Evolutionary conservation across 225 moss, liverwort and hornwort genomes (phyloP).

Genomic region (Marchantia paleacea): DNA sequence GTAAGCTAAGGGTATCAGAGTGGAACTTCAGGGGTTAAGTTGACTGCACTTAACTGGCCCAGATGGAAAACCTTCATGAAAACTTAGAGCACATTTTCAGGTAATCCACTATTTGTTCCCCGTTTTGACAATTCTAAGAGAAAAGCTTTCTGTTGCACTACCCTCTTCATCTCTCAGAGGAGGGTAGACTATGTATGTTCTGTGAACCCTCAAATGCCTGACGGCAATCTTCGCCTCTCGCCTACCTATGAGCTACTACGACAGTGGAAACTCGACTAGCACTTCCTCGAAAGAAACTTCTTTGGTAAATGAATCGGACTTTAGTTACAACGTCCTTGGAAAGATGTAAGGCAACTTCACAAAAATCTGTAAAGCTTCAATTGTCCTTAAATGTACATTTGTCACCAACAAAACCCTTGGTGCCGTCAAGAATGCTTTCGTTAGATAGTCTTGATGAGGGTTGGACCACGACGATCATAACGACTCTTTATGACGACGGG

Average conservation of each 20-base stretch:
- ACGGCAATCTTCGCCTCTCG: not conserved
- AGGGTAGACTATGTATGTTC: slow-evolving; percentile 3
- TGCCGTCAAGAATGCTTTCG: not conserved
- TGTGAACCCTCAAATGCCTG: not conserved
- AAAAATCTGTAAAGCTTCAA: slow-evolving; percentile 13
- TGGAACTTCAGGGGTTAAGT: not conserved
- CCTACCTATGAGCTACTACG: not conserved
- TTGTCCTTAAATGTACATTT: slow-evolving; percentile 38
- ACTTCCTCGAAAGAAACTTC: not conserved
- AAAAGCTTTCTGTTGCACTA: slow-evolving; percentile 4
- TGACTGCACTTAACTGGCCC: not conserved
- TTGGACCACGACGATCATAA: slow-evolving; percentile 42
- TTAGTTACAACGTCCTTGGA: slow-evolving; percentile 16
- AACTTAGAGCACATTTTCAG: not conserved
- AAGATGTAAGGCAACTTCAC: not conserved
- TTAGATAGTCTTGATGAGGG: slow-evolving; percentile 49
- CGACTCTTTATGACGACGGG: slow-evolving; percentile 50
- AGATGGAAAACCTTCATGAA: slow-evolving; percentile 2
- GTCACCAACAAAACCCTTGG: slow-evolving; percentile 11
- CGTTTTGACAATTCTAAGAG: not conserved
- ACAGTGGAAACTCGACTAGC: not conserved
- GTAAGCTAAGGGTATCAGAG: not conserved
- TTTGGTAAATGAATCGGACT: not conserved
- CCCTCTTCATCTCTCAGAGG: slow-evolving; percentile 3
- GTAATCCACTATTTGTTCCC: not conserved